These are phyloP conservation scores for Populus hybrid DNA, from an alignment of 441 rosid species.

Conservation along the genomic window DNA sequence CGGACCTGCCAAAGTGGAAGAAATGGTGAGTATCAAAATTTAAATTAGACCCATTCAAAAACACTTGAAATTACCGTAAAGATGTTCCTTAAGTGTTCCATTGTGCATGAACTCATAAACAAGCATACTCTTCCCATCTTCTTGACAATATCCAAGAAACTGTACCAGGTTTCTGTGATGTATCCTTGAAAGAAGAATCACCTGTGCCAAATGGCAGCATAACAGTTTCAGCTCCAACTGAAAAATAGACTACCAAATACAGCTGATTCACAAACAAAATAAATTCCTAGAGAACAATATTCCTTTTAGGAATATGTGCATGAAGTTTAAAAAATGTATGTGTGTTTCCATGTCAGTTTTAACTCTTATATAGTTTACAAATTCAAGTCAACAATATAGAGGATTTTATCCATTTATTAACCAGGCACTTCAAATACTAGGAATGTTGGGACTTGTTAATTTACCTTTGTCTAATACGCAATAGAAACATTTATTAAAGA, in stretches of 20 bases:
- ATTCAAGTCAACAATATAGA: background rate
- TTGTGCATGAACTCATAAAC: constrained; percentile 94
- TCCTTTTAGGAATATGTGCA: background rate
- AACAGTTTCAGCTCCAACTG: constrained; percentile 5
- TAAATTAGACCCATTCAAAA: background rate
- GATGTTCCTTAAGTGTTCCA: constrained; percentile 97
- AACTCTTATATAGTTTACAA: constrained; percentile 2
- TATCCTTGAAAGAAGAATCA: constrained; percentile 92
- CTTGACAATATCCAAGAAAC: constrained; percentile 98
- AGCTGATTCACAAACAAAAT: background rate
- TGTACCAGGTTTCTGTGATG: constrained; percentile 96
- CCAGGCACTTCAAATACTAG: background rate
- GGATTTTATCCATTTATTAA: background rate
- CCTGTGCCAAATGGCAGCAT: constrained; percentile 39
- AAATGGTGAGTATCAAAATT: constrained; percentile 15
- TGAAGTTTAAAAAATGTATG: background rate
- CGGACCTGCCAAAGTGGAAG: constrained; percentile 41
- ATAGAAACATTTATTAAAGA: background rate
- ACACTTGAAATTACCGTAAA: constrained; percentile 56
- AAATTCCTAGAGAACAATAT: background rate
- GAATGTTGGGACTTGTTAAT: background rate
- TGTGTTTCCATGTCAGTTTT: background rate
- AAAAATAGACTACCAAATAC: background rate
- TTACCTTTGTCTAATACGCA: background rate
- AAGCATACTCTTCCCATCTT: constrained; percentile 77